Percentiles rank a stretch among this genome's conserved stretches.
Evolutionary conservation across 331 rosid genomes (phyloP).

Genomic region (Pyrus hybrid): DNA sequence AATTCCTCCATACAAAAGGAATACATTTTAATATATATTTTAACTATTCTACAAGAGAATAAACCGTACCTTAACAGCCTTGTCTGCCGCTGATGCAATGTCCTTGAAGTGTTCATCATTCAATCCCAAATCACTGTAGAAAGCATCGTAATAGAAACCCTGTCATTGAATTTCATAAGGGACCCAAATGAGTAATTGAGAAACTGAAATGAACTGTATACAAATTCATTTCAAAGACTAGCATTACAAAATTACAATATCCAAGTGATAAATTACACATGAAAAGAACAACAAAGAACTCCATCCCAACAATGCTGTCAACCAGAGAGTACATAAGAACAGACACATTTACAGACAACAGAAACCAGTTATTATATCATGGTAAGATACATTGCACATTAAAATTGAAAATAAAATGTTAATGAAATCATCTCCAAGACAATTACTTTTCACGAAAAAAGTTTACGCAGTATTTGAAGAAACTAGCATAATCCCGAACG

Average conservation of each 20-base stretch:
- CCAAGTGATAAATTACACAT: background rate
- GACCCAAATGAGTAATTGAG: background rate
- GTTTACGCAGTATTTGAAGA: background rate
- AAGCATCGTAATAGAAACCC: constrained; percentile 98
- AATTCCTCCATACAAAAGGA: background rate
- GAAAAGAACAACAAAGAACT: background rate
- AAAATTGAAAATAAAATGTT: background rate
- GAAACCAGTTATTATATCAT: background rate
- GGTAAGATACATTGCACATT: background rate
- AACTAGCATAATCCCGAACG: background rate
- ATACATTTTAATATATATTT: background rate
- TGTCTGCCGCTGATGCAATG: constrained; percentile 57
- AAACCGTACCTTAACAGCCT: constrained; percentile 64
- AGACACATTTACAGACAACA: background rate
- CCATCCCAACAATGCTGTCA: background rate
- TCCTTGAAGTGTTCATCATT: constrained; percentile 87
- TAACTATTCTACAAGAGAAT: constrained; percentile 2
- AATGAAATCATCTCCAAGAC: background rate
- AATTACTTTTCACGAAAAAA: background rate
- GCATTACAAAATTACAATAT: background rate
- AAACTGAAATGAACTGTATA: background rate
- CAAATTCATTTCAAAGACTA: background rate
- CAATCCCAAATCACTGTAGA: constrained; percentile 85
- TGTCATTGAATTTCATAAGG: constrained; percentile 23
- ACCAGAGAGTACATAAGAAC: background rate